These are phyloP conservation scores for Colletotrichum higginsianum DNA, from an alignment of 2,329 filamentous ascomycete genomes.

Conservation along the genomic window DNA sequence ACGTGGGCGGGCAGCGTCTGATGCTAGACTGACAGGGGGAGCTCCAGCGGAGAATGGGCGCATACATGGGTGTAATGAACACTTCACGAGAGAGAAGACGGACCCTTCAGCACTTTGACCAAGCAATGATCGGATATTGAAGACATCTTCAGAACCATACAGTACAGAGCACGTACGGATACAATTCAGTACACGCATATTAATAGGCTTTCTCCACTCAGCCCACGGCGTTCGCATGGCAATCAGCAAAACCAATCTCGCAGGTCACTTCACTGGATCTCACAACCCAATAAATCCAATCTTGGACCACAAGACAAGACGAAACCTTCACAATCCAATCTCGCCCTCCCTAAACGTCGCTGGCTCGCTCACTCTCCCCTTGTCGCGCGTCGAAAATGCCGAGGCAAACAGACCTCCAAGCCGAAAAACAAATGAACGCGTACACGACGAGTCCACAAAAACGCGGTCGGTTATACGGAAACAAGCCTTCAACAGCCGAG, in stretches of 20 bases:
- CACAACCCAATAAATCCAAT: neutral
- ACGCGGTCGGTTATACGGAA: neutral
- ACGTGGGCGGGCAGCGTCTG: neutral
- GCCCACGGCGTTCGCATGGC: neutral
- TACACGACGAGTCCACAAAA: neutral
- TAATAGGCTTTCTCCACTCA: neutral
- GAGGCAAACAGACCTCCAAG: neutral
- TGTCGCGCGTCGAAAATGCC: slow-evolving; percentile 2
- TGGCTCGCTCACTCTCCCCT: neutral
- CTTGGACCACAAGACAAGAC: neutral
- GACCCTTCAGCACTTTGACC: neutral
- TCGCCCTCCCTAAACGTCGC: neutral
- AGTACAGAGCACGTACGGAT: too few relatives aligned
- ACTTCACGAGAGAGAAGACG: neutral
- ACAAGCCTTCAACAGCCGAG: neutral
- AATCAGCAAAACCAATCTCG: neutral
- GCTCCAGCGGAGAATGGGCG: neutral
- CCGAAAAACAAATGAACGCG: neutral
- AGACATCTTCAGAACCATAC: neutral
- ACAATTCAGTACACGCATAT: too few relatives aligned
- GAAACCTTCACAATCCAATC: neutral
- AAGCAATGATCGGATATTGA: neutral
- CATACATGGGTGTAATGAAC: neutral
- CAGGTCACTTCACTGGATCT: neutral
- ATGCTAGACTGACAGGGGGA: neutral